Percentiles rank a stretch among this genome's conserved stretches.
These are phyloP conservation scores for Neurospora cerealis DNA, from an alignment of 495 filamentous ascomycete species.

Conservation along the genomic window DNA sequence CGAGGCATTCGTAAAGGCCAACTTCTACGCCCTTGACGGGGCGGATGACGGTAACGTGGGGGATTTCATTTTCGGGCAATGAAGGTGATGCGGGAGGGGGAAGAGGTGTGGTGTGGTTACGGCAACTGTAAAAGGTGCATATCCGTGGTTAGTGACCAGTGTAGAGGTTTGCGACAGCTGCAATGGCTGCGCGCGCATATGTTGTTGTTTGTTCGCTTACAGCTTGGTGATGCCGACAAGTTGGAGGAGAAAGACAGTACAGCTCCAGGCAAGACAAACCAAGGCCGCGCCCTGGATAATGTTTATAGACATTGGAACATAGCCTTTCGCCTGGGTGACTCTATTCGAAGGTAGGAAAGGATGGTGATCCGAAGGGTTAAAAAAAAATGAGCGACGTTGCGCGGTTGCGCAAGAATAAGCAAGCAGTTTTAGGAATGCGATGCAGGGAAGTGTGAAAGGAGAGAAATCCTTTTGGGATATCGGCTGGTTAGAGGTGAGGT, in stretches of 20 bases:
- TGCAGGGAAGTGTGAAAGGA: not conserved
- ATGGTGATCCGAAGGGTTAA: not conserved
- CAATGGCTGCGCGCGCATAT: not conserved
- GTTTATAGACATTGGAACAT: slow-evolving; percentile 27
- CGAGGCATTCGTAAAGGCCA: slow-evolving; percentile 82
- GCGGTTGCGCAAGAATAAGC: not conserved
- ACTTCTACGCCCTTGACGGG: slow-evolving; percentile 91
- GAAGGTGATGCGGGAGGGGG: slow-evolving; percentile 33
- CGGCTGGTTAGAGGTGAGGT: not conserved
- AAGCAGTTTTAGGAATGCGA: not conserved
- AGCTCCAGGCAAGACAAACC: slow-evolving; percentile 40
- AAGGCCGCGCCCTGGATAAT: slow-evolving; percentile 32
- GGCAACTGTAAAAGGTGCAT: slow-evolving; percentile 29
- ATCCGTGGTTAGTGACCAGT: slow-evolving; percentile 5
- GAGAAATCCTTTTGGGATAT: not conserved
- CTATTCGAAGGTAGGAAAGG: not conserved
- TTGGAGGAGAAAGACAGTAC: slow-evolving; percentile 38
- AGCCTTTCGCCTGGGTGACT: slow-evolving; percentile 1
- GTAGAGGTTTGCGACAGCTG: not conserved
- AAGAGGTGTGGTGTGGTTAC: slow-evolving; percentile 37
- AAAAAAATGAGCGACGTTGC: not conserved
- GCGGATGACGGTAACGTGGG: slow-evolving; percentile 87
- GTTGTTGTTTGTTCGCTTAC: slow-evolving; percentile 22
- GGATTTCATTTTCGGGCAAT: slow-evolving; percentile 39
- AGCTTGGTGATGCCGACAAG: slow-evolving; percentile 40